These are phyloP conservation scores for Microstroma glucosiphilum DNA, from an alignment of 1,284 basidiomycete genomes.

Conservation along the genomic window DNA sequence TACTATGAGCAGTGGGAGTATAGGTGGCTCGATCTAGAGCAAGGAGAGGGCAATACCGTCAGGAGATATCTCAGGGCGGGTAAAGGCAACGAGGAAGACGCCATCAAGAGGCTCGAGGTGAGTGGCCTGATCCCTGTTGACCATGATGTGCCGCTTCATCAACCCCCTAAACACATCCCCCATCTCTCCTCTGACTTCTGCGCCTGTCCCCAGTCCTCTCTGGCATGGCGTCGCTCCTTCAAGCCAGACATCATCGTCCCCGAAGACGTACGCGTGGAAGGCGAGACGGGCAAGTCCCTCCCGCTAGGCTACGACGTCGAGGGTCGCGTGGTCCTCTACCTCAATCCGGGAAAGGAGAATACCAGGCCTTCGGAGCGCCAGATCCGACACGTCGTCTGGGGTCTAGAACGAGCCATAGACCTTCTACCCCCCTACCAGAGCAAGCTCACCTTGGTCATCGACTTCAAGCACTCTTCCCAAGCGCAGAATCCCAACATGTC, in stretches of 20 bases:
- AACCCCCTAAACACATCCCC: too few species aligned
- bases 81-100: constrained; percentile 2
- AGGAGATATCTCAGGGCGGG: background rate
- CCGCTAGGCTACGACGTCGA: constrained; percentile 43
- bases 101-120: constrained; percentile 1
- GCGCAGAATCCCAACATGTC: constrained; percentile 35
- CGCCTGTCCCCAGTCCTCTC: constrained; percentile 20
- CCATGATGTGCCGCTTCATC: too few species aligned
- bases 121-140: too few species aligned
- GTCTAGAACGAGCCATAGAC: constrained; percentile 43
- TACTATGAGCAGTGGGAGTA: constrained; percentile 4
- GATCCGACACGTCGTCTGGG: constrained; percentile 44
- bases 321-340: constrained; percentile 42
- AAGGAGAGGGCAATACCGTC: background rate
- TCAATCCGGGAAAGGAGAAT: constrained; percentile 44
- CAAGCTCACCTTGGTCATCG: constrained; percentile 40
- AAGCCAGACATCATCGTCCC: constrained; percentile 45
- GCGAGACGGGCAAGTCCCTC: constrained; percentile 43
- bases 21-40: background rate
- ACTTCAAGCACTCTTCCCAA: constrained; percentile 31
- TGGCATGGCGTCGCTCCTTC: constrained; percentile 44
- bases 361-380: constrained; percentile 37
- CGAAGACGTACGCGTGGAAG: constrained; percentile 33
- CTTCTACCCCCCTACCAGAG: constrained; percentile 37
- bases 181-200: background rate